Evolutionary conservation across 2,329 filamentous ascomycete genomes (phyloP), one percentile per base, ranked within the genome.

Genomic region (Botryosphaeria dothidea): DNA sequence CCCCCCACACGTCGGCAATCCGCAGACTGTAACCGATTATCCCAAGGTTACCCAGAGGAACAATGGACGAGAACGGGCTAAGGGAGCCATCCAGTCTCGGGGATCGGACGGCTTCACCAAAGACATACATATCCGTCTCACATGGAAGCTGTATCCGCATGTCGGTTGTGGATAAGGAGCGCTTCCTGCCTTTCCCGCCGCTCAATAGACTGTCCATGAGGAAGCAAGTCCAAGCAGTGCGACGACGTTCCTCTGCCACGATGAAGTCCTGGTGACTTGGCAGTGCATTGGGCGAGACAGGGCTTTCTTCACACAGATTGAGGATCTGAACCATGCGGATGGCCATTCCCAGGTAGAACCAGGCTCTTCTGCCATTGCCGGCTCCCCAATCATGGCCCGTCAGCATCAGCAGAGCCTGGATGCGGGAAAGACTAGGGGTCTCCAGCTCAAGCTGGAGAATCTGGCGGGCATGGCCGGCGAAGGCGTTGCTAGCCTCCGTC

Each of bases 311-410:
- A 19, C 75, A 77, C 41, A 79, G 70, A 64, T 77, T 76, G 73
- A 79, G 76, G 67, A 78, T 74, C 67, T 79, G 75, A 58, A 77
- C 76, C 51, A 79, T 74, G 6, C 77, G 71, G 15, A 79, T 77
- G 23, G 77, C 77, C 75, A 78, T 79, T 66, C 77, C 77, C 43
- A 79, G 73, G 48, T 78, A 78, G 60, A 79, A 79, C 77, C 77
- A 79, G 0, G 77, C 77, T 43, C 76, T 67, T 23, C 75, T 69
- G 2, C 77, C 77, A 43, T 79, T 80, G 66, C 78, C 81, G 62
- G 79, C 82, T 65, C 74, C 78, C 78, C 80, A 82, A 64, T 80
- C 78, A 62, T 81, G 78, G n/a, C 78, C 79, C 0, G 80, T 80
- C 23, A 82, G 66, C 72, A 82, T 77, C 58, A 81, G 68, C 54